Evolutionary conservation across 345 rosid genomes (phyloP).

Genomic region (Adansonia digitata): DNA sequence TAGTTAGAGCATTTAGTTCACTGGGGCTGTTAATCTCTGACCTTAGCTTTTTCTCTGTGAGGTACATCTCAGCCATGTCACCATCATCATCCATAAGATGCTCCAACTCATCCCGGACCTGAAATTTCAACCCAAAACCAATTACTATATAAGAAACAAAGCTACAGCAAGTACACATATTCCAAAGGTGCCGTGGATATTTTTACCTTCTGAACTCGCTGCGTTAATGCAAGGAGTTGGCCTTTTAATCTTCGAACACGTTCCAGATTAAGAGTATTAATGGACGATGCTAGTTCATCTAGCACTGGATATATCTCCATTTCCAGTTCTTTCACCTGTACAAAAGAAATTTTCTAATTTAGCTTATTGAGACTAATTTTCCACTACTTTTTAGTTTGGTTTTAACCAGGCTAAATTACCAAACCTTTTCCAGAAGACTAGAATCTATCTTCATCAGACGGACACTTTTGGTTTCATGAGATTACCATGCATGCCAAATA

Average conservation of each 20-base stretch:
- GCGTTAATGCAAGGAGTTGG: slow-evolving; percentile 81
- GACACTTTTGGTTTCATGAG: slow-evolving; percentile 6
- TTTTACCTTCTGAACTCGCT: slow-evolving; percentile 89
- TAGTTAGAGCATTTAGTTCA: slow-evolving; percentile 37
- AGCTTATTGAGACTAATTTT: background rate
- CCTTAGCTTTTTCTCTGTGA: slow-evolving; percentile 86
- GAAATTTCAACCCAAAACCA: slow-evolving; percentile 26
- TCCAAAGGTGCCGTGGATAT: slow-evolving; percentile 3
- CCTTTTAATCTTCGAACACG: slow-evolving; percentile 88
- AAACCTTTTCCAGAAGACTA: background rate
- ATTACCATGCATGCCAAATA: background rate
- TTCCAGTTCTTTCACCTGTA: slow-evolving; percentile 82
- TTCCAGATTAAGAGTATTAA: slow-evolving; percentile 83
- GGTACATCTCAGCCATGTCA: slow-evolving; percentile 99
- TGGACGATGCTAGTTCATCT: slow-evolving; percentile 82
- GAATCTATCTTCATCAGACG: background rate
- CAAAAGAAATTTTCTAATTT: background rate
- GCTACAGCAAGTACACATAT: background rate
- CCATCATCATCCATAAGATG: slow-evolving; percentile 98
- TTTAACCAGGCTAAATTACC: background rate
- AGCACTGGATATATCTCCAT: slow-evolving; percentile 82
- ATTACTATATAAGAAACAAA: slow-evolving; percentile 18
- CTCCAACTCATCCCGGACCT: slow-evolving; percentile 94
- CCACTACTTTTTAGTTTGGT: background rate
- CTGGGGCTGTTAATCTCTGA: slow-evolving; percentile 38